phyloP scores from a whole-genome alignment of 2,329 filamentous ascomycete species.

The Fusarium devonianum region DNA sequence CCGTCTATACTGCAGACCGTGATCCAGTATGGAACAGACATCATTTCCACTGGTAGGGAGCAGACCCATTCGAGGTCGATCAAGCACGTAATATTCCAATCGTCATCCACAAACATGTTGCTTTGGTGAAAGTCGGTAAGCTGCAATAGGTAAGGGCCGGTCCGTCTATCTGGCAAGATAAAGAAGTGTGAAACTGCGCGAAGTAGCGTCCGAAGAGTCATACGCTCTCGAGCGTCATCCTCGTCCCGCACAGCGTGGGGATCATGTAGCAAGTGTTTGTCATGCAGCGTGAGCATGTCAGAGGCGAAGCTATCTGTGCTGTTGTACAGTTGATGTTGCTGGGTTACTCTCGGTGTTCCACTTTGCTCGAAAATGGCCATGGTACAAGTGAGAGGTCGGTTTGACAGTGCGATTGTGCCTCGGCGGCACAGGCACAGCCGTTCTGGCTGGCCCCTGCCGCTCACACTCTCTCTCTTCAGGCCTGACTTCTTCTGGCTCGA shows the following conservation, averaged over 20 bases:
- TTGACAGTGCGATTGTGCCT: conserved; percentile 44
- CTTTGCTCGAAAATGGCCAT: conserved; percentile 43
- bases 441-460: no score
- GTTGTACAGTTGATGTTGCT: conserved; percentile 42
- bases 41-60: conserved; percentile 43
- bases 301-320: conserved; percentile 40
- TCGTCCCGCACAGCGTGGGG: conserved; percentile 37
- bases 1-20: conserved; percentile 34
- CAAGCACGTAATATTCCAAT: conserved; percentile 45
- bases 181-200: conserved; percentile 41
- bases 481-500: no score
- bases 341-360: conserved; percentile 44
- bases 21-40: conserved; percentile 45
- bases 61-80: conserved; percentile 48
- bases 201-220: conserved; percentile 39
- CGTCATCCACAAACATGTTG: conserved; percentile 47
- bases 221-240: conserved; percentile 42
- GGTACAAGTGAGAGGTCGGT: conserved; percentile 27
- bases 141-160: conserved; percentile 41
- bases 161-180: conserved; percentile 25
- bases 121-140: conserved; percentile 46
- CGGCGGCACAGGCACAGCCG: no score
- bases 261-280: conserved; percentile 39
- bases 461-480: no score
- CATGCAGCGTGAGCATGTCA: conserved; percentile 42